phyloP scores from a whole-genome alignment of 768 basidiomycete genomes.

The Cubamyces lactineus region DNA sequence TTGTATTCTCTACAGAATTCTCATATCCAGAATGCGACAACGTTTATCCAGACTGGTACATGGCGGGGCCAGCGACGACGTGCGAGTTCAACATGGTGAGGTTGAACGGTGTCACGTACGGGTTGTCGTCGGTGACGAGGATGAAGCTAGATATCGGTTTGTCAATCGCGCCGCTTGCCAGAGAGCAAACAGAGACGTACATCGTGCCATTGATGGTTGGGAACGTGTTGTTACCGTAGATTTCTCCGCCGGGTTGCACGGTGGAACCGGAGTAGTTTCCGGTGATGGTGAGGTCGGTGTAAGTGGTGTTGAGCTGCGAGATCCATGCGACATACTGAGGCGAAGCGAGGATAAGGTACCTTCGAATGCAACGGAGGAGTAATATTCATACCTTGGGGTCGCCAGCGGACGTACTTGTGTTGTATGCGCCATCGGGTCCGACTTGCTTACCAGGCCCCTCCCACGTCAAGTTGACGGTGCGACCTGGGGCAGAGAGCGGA shows the following conservation, averaged over 20 bases:
- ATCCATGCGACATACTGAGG: constrained; percentile 58
- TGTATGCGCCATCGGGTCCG: constrained; percentile 54
- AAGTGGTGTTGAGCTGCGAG: constrained; percentile 63
- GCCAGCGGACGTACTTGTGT: constrained; percentile 51
- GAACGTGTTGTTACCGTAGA: constrained; percentile 44
- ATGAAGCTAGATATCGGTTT: constrained; percentile 44
- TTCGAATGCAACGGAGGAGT: neutral
- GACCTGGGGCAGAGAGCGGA: constrained; percentile 49
- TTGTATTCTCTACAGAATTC: too few species aligned
- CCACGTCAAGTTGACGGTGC: constrained; percentile 53
- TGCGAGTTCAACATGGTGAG: constrained; percentile 52
- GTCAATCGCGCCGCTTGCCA: neutral
- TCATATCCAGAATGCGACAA: too few species aligned
- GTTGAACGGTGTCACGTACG: constrained; percentile 63
- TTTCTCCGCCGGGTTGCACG: constrained; percentile 50
- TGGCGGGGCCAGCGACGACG: constrained; percentile 58
- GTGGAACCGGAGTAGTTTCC: constrained; percentile 49
- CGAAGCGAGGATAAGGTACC: neutral
- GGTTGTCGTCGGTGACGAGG: constrained; percentile 50
- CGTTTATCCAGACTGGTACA: constrained; percentile 49
- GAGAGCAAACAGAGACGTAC: constrained; percentile 29
- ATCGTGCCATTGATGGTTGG: constrained; percentile 57
- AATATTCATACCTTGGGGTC: constrained; percentile 40
- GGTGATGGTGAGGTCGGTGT: constrained; percentile 49
- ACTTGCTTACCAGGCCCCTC: constrained; percentile 56